Evolutionary conservation across 148 eudicot genomes (phyloP).

Genomic region (Cornus florida): DNA sequence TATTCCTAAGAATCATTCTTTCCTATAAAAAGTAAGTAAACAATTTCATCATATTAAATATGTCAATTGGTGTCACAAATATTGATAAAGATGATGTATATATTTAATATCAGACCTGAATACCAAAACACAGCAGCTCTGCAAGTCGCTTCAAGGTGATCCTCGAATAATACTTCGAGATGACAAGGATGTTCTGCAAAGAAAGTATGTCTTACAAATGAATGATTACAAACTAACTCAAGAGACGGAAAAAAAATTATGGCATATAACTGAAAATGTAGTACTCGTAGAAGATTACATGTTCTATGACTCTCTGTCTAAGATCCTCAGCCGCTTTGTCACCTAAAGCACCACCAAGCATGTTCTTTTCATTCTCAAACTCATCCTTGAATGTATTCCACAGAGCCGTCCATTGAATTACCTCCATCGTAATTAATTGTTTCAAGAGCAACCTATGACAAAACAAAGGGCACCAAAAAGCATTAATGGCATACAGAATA

Average conservation of each 20-base stretch:
- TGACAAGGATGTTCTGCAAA: constrained; percentile 82
- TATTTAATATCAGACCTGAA: constrained; percentile 45
- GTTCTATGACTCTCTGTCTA: constrained; percentile 86
- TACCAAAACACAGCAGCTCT: constrained; percentile 65
- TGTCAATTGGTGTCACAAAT: background rate
- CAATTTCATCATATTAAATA: background rate
- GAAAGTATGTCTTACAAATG: background rate
- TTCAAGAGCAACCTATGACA: constrained; percentile 65
- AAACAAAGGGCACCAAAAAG: background rate
- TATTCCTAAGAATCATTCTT: background rate
- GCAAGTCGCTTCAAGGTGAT: constrained; percentile 84
- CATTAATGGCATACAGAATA: background rate
- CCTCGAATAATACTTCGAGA: constrained; percentile 83
- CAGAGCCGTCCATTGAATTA: constrained; percentile 79
- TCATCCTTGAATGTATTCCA: constrained; percentile 81
- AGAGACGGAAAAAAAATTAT: background rate
- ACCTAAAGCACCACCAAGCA: constrained; percentile 85
- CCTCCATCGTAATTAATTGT: constrained; percentile 94
- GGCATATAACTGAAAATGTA: background rate
- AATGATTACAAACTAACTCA: background rate
- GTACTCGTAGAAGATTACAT: constrained; percentile 61
- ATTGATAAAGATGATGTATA: background rate
- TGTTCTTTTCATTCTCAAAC: constrained; percentile 76
- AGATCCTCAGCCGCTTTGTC: constrained; percentile 95
- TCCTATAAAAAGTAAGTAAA: too few species aligned